phyloP scores from a whole-genome alignment of 495 filamentous ascomycete species.

The Parmelia sp. region DNA sequence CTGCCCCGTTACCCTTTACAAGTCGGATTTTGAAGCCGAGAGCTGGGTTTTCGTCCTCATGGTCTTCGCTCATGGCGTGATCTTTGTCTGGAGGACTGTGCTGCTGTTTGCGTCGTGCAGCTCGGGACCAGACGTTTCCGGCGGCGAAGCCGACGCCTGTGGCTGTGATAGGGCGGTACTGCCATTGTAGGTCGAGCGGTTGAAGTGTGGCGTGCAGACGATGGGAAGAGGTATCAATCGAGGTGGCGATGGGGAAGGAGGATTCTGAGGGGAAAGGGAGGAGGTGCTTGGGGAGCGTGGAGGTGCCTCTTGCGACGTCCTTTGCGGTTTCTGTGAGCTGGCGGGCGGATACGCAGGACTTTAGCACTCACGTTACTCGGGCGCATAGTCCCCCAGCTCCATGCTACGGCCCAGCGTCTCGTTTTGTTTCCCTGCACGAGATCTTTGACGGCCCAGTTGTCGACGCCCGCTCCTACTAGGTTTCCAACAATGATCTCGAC shows the following conservation, averaged over 20 bases:
- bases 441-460: conserved; percentile 77
- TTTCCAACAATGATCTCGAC: conserved; percentile 55
- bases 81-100: conserved; percentile 22
- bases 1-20: conserved; percentile 24
- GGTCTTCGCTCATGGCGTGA: conserved; percentile 21
- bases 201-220: conserved; percentile 38
- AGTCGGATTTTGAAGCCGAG: conserved; percentile 46
- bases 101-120: conserved; percentile 52
- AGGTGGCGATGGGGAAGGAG: conserved; percentile 25
- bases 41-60: conserved; percentile 29
- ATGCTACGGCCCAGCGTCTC: conserved; percentile 78
- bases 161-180: conserved; percentile 38
- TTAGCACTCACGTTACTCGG: conserved; percentile 49
- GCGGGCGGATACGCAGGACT: background rate
- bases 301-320: conserved; percentile 50
- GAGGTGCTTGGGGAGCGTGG: conserved; percentile 52
- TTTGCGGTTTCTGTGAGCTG: conserved; percentile 26
- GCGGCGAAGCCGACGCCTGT: conserved; percentile 51
- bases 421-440: conserved; percentile 78
- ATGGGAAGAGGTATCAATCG: conserved; percentile 16
- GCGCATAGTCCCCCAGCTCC: conserved; percentile 69
- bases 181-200: conserved; percentile 46
- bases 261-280: conserved; percentile 51
- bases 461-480: conserved; percentile 51
- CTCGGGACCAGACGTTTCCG: conserved; percentile 66